Evolutionary conservation across 306 rosid species (phyloP), one percentile per base, ranked within the genome.

Genomic region (Astragalus membranaceus): DNA sequence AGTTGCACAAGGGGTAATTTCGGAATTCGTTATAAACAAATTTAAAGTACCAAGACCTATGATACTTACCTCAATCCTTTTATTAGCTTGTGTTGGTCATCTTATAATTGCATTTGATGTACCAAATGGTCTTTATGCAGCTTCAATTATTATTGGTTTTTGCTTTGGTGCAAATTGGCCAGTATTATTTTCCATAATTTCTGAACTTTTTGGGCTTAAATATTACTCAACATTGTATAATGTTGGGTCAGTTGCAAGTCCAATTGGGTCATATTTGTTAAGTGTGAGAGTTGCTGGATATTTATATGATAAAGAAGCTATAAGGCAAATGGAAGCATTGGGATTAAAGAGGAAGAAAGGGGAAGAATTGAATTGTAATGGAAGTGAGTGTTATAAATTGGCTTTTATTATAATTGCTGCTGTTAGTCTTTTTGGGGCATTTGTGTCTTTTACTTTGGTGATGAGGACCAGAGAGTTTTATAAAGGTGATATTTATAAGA

Each of bases 91-190:
- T 66, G 58, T 70, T 4, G 86, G 87, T 7, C 74, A 87, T 63
- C 82, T 87, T 33, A 30, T 87, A 4, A 79, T 87, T 20, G 89
- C 89, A 7, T 85, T 85, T 16, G 44, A 76, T 48, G 84, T 84
- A 10, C 44, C 86, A 0, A 85, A 77, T 15, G 86, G 86, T 5
- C 88, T 87, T 13, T 87, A 87, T 35, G 49, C 67, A 14, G 92
- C 92, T 10, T 92, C 98, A 0, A 4, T 87, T 1, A 77, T 89
- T 1, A 84, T 85, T 32, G 98, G 98, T 8, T 86, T 87, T 26
- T 83, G 88, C 60, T 92, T 86, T 47, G 98, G 98, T 0, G 98
- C 98, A 1, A 89, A 78, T 0, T 89, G 92, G 96, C 95, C 92
- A 5, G 4, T 89, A 11, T 85, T 92, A 6, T 85, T 84, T 43